phyloP scores from a whole-genome alignment of 345 rosid species.

The Camelina neglecta region DNA sequence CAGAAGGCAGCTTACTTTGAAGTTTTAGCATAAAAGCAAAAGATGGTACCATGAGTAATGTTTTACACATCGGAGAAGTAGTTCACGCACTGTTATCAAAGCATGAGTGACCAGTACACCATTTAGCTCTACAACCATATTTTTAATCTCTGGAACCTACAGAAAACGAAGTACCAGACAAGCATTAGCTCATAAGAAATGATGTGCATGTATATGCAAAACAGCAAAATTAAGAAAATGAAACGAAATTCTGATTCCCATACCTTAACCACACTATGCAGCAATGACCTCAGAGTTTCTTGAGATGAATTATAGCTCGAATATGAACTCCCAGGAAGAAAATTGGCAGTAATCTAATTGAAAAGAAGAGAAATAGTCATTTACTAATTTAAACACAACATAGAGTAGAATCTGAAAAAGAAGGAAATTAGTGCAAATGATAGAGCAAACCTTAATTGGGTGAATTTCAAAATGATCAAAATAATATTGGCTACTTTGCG shows the following conservation, averaged over 20 bases:
- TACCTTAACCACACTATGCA: constrained; percentile 96
- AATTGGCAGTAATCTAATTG: constrained; percentile 72
- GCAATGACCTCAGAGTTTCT: constrained; percentile 84
- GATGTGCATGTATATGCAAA: constrained; percentile 26
- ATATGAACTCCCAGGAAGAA: constrained; percentile 84
- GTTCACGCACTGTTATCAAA: constrained; percentile 78
- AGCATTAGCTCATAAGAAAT: constrained; percentile 23
- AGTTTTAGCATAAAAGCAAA: constrained; percentile 21
- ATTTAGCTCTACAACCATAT: constrained; percentile 90
- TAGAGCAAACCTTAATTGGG: constrained; percentile 78
- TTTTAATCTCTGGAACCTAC: constrained; percentile 84
- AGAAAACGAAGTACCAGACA: constrained; percentile 40
- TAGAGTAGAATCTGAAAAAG: constrained; percentile 16
- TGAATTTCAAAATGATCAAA: constrained; percentile 96
- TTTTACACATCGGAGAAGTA: constrained; percentile 72
- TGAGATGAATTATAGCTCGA: constrained; percentile 89
- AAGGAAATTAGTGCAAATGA: constrained; percentile 22
- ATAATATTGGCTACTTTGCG: constrained; percentile 76
- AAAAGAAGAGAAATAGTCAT: constrained; percentile 33
- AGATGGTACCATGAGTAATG: constrained; percentile 84
- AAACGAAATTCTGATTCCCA: constrained; percentile 26
- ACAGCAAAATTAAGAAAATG: constrained; percentile 33
- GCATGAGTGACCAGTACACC: constrained; percentile 94
- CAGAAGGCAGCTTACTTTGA: neutral
- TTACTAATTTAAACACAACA: constrained; percentile 19